Evolutionary conservation across 495 filamentous ascomycete species (phyloP).

Genomic region (Xanthoparmelia taractica): DNA sequence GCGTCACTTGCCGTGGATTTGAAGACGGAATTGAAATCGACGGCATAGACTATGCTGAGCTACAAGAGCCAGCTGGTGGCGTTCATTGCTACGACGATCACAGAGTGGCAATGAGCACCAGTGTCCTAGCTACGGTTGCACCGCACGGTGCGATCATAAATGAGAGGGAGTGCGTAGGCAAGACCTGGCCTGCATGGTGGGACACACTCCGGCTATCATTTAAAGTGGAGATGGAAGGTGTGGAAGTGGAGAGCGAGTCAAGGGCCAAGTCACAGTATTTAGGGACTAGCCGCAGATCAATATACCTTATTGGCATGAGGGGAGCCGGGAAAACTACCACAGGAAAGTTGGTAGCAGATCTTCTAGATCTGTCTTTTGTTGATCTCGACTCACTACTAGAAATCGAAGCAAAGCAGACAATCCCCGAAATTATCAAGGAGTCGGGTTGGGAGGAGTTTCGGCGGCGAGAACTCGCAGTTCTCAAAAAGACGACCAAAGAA

Average conservation of each 20-base stretch:
- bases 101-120: conserved; percentile 96
- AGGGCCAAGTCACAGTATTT: conserved; percentile 26
- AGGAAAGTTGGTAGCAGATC: conserved; percentile 69
- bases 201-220: conserved; percentile 74
- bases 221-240: conserved; percentile 62
- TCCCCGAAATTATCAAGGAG: conserved; percentile 73
- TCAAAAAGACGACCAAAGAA: conserved; percentile 64
- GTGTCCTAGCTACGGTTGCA: conserved; percentile 73
- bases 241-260: conserved; percentile 48
- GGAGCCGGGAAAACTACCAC: conserved; percentile 95
- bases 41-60: conserved; percentile 52
- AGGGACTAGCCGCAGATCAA: conserved; percentile 50
- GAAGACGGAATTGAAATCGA: conserved; percentile 88
- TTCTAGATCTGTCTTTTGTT: conserved; percentile 67
- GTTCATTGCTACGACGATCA: conserved; percentile 97
- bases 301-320: conserved; percentile 96
- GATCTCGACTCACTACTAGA: conserved; percentile 89
- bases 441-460: conserved; percentile 87
- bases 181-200: conserved; percentile 99
- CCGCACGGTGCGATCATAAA: conserved; percentile 68
- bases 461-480: conserved; percentile 65
- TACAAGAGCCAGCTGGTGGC: conserved; percentile 56
- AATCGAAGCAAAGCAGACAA: conserved; percentile 56
- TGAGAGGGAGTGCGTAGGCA: conserved; percentile 87
- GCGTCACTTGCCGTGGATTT: conserved; percentile 75